These are phyloP conservation scores for Colletotrichum eleusines DNA, from an alignment of 2,329 filamentous ascomycete species.

Conservation along the genomic window DNA sequence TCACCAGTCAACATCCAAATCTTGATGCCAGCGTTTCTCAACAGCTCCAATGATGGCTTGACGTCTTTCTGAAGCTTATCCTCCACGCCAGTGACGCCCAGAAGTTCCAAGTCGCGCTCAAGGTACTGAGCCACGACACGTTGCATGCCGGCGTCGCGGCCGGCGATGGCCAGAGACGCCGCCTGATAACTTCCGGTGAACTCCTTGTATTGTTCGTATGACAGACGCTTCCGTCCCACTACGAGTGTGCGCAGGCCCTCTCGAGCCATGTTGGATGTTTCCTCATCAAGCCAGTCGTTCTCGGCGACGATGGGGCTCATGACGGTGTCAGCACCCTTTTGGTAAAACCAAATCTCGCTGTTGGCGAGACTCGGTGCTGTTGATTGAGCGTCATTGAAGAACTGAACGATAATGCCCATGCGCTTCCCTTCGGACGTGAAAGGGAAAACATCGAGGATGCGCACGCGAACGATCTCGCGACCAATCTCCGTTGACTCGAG, in stretches of 20 bases:
- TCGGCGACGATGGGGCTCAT: conserved; percentile 96
- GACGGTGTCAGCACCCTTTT: conserved; percentile 98
- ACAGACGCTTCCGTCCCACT: conserved; percentile 90
- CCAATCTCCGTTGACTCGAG: conserved; percentile 82
- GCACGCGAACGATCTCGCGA: conserved; percentile 82
- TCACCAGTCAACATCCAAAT: conserved; percentile 99
- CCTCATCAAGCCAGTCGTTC: conserved; percentile 99
- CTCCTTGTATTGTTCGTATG: conserved; percentile 80
- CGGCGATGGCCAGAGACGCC: conserved; percentile 82
- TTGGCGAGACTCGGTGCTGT: conserved; percentile 62
- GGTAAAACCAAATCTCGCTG: conserved; percentile 97
- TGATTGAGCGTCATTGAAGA: conserved; percentile 70
- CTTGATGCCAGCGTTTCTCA: conserved; percentile 97
- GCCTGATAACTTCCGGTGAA: conserved; percentile 82
- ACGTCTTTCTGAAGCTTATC: conserved; percentile 97
- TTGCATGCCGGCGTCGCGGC: conserved; percentile 85
- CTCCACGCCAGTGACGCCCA: conserved; percentile 98
- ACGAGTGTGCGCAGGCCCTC: conserved; percentile 95
- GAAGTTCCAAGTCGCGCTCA: conserved; percentile 88
- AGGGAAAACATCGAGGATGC: conserved; percentile 93
- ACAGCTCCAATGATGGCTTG: conserved; percentile 92
- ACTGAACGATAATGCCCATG: conserved; percentile 97
- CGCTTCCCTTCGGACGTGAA: conserved; percentile 98
- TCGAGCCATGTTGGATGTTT: conserved; percentile 99
- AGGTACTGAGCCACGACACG: conserved; percentile 83